Evolutionary conservation across 768 basidiomycete species (phyloP).

Genomic region (Trametes sanguinea): DNA sequence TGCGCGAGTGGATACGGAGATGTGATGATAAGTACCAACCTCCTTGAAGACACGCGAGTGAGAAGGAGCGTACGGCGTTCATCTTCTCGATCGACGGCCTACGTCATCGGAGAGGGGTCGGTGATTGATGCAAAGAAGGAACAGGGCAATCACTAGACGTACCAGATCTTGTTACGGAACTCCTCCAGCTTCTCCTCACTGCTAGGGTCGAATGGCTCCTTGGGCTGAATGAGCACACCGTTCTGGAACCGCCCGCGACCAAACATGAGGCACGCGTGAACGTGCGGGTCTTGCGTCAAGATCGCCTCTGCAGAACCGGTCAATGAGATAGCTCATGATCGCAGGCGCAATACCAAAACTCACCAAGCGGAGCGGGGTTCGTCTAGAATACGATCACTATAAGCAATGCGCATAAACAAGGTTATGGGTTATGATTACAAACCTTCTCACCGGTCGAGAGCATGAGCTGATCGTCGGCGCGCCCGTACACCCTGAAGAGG

Average conservation of each 20-base stretch:
- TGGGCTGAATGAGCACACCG: conserved; percentile 45
- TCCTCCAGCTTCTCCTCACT: conserved; percentile 33
- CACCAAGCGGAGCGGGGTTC: conserved; percentile 42
- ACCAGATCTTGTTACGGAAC: conserved; percentile 42
- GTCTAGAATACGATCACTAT: conserved; percentile 29
- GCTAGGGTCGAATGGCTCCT: conserved; percentile 34
- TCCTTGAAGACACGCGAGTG: conserved; percentile 52
- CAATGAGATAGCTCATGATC: background rate
- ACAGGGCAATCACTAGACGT: background rate
- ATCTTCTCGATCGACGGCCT: conserved; percentile 39
- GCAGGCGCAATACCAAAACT: background rate
- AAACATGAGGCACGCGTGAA: conserved; percentile 40
- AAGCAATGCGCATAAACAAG: background rate
- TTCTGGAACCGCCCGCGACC: conserved; percentile 43
- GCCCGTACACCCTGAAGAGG: conserved; percentile 43
- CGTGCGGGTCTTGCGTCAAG: conserved; percentile 37
- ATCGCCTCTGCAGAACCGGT: conserved; percentile 34
- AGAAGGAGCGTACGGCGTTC: conserved; percentile 44
- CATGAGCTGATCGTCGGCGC: conserved; percentile 50
- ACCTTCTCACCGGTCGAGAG: conserved; percentile 47
- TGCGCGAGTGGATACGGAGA: background rate
- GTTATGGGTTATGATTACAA: background rate
- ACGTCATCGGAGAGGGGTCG: background rate
- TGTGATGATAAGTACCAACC: conserved; percentile 28
- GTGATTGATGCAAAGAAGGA: background rate